Evolutionary conservation across 129 eudicot genomes (phyloP), one percentile per base, ranked within the genome.

Genomic region (Flaveria ramosissima): DNA sequence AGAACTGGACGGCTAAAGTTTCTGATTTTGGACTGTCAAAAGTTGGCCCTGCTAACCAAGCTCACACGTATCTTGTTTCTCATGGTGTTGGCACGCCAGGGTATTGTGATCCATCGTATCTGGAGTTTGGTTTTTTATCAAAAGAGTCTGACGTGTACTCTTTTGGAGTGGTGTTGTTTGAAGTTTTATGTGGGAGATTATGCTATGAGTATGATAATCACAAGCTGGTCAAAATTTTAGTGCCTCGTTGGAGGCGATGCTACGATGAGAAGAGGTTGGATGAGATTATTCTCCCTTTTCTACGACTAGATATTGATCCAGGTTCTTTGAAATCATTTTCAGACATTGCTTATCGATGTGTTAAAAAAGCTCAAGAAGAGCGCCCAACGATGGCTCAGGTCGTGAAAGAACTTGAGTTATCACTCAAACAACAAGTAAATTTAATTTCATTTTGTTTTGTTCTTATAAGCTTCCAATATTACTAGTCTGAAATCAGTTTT

Each of bases 1-100:
- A 75, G 0, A 17, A 47, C 0, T 63, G 79, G 79, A 64, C 21
- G 0, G 63, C 72, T 19, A 75, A 75, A 30, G 52, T 75, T 26
- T 63, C 79, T 17, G 79, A 75, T 47, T 75, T 75, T 63, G 79
- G 79, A 1, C 20, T 64, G 9, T 75, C 79, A 47, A 75, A 75
- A 64, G 5, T 19, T 16, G 72, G 72, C 64, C 72, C 79, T 2
- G 79, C 63, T 30, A 75, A 75, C 64, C 79, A 46, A 64, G 13
- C 51, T 5, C 62, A 62, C 0, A 75, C 64, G 0, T 75, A 26
- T 63, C 19, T 63, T 10, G 4, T 63, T 36, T 63, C 72, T 2
- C 50, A 75, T 64, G 79, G 20, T 63, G 72, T 62, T 64, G 79
- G 79, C 9, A 63, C 72, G 20, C 63, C 36, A n/a, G 79, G 79